These are phyloP conservation scores for Pseudocercospora eumusae DNA, from an alignment of 2,329 filamentous ascomycete genomes.

Conservation along the genomic window DNA sequence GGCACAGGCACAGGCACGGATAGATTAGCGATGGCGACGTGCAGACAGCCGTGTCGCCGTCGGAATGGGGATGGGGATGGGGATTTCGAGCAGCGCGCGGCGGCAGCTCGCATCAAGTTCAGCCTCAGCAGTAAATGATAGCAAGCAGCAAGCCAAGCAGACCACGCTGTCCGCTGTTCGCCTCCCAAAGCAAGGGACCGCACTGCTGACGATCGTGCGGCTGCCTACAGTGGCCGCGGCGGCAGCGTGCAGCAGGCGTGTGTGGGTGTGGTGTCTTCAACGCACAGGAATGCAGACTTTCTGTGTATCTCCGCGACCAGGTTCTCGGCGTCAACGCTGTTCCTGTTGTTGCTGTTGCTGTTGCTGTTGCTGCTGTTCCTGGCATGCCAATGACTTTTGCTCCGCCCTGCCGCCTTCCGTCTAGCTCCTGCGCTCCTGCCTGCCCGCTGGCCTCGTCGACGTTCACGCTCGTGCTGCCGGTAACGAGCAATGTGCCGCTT, in stretches of 20 bases:
- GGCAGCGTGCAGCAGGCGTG: background rate
- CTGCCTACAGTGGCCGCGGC: constrained; percentile 12
- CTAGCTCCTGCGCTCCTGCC: background rate
- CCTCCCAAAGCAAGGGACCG: constrained; percentile 10
- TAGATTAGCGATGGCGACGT: constrained; percentile 26
- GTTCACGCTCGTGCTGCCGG: background rate
- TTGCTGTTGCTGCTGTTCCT: background rate
- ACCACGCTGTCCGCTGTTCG: background rate
- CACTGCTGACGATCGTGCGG: constrained; percentile 9
- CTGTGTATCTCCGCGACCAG: constrained; percentile 14
- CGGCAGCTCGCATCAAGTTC: constrained; percentile 16
- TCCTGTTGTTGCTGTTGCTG: background rate
- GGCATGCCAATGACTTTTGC: background rate
- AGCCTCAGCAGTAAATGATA: constrained; percentile 9
- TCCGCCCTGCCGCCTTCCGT: background rate
- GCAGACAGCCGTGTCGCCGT: constrained; percentile 19
- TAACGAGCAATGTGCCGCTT: background rate
- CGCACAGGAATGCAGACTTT: constrained; percentile 7
- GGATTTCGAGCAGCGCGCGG: constrained; percentile 10
- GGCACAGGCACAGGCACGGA: constrained; percentile 19
- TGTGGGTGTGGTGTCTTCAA: background rate
- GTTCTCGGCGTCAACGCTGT: constrained; percentile 6
- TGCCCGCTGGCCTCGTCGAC: background rate
- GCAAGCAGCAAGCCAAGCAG: constrained; percentile 8
- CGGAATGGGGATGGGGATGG: constrained; percentile 8